Evolutionary conservation across 1,284 basidiomycete genomes (phyloP).

Genomic region (Amylostereum areolatum): DNA sequence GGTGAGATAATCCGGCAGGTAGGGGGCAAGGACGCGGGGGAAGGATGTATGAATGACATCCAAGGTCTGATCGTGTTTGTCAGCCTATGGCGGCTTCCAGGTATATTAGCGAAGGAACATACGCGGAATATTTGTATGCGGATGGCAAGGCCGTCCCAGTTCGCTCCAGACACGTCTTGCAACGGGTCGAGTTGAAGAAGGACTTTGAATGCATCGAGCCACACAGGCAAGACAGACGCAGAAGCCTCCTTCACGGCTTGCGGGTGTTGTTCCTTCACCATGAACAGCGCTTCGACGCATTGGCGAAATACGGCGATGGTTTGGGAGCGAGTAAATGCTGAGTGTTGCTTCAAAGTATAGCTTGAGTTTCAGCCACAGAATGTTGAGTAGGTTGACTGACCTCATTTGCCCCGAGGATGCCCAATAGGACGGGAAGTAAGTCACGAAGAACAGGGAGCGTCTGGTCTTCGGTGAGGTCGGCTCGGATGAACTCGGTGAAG

Average conservation of each 20-base stretch:
- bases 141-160: conserved; percentile 77
- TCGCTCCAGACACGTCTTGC: conserved; percentile 50
- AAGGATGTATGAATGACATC: conserved; percentile 75
- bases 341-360: conserved; percentile 48
- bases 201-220: conserved; percentile 82
- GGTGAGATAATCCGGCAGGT: conserved; percentile 56
- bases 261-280: conserved; percentile 91
- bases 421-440: conserved; percentile 79
- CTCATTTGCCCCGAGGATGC: conserved; percentile 72
- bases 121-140: conserved; percentile 80
- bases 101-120: conserved; percentile 14
- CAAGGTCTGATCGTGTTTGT: conserved; percentile 46
- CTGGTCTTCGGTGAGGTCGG: conserved; percentile 89
- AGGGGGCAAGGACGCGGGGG: conserved; percentile 56
- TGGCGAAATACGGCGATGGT: conserved; percentile 88
- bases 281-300: conserved; percentile 84
- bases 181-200: conserved; percentile 65
- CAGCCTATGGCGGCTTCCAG: conserved; percentile 7
- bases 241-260: conserved; percentile 81
- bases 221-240: conserved; percentile 77
- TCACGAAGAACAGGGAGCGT: conserved; percentile 82
- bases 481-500: conserved; percentile 86
- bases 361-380: conserved; percentile 2
- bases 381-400: conserved; percentile 32
- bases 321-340: conserved; percentile 74